Evolutionary conservation across 768 basidiomycete species (phyloP), one percentile per base, ranked within the genome.

Genomic region (Pleurotus giganteus): DNA sequence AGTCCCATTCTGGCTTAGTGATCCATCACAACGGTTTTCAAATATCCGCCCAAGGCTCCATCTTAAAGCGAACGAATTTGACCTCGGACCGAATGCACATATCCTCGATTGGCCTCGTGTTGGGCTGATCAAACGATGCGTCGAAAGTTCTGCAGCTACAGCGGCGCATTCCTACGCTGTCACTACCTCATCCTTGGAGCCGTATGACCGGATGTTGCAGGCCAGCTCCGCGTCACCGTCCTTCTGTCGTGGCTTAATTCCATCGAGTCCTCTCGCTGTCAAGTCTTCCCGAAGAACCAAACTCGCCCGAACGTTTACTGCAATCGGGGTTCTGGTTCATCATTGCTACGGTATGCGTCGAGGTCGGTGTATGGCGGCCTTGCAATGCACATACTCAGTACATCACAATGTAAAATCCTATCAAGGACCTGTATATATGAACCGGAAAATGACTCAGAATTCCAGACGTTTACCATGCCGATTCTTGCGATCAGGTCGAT

Each of bases 401-500:
- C n/a, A n/a, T n/a, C n/a, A n/a, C n/a, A n/a, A n/a, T n/a, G n/a
- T n/a, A n/a, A n/a, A n/a, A 45, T 45, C 19, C 19, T 26, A 45
- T 45, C 23, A 45, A 34, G 15, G 15, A 24, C 15, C 43, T 24
- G n/a, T n/a, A n/a, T n/a, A n/a, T n/a, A n/a, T n/a, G n/a, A n/a
- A n/a, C n/a, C n/a, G n/a, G n/a, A n/a, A n/a, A n/a, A n/a, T n/a
- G n/a, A n/a, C n/a, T n/a, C n/a, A n/a, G 31, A 6, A 32, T 6
- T 6, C 7, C 31, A 32, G 7, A 32, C 31, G 13, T 32, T 13
- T 32, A 45, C 17, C 15, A 21, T 45, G 43, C 12, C 43, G 19
- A 17, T 24, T 28, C 28, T 47, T 47, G 46, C 46, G 46, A 47
- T 47, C 46, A 47, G 46, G 21, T 47, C 46, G 46, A 47, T 47